Evolutionary conservation across 495 filamentous ascomycete genomes (phyloP).

Genomic region (Hypoxylon perforatum): DNA sequence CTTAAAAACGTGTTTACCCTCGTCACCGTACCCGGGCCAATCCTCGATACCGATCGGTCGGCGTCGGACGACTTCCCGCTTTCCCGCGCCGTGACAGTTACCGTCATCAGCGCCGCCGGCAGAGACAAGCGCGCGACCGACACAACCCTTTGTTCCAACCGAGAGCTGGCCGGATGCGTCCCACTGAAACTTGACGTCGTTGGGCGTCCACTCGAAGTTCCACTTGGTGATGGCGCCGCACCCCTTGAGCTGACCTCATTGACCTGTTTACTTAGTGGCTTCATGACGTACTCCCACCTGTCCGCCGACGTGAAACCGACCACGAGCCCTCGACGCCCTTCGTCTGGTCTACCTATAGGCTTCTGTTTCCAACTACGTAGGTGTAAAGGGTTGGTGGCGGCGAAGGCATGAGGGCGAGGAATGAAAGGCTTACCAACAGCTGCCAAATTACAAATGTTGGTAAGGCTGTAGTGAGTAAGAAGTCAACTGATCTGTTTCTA

Average conservation of each 20-base stretch:
- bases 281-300: constrained; percentile 6
- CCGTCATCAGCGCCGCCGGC: neutral
- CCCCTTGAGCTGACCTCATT: constrained; percentile 18
- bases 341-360: too few species aligned
- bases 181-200: constrained; percentile 33
- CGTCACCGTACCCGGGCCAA: constrained; percentile 2
- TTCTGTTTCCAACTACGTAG: too few species aligned
- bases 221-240: constrained; percentile 31
- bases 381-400: too few species aligned
- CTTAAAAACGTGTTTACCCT: constrained; percentile 1
- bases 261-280: constrained; percentile 5
- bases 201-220: constrained; percentile 31
- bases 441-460: too few species aligned
- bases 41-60: constrained; percentile 7
- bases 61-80: neutral
- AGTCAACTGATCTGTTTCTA: too few species aligned
- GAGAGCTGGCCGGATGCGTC: constrained; percentile 20
- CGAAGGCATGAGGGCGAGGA: too few species aligned
- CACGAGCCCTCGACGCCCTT: too few species aligned
- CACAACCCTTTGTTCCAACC: constrained; percentile 1
- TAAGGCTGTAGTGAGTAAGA: too few species aligned
- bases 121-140: neutral
- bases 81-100: neutral
- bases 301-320: too few species aligned
- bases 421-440: too few species aligned